phyloP scores from a whole-genome alignment of 2,329 filamentous ascomycete species.

The Arthroderma sp. region DNA sequence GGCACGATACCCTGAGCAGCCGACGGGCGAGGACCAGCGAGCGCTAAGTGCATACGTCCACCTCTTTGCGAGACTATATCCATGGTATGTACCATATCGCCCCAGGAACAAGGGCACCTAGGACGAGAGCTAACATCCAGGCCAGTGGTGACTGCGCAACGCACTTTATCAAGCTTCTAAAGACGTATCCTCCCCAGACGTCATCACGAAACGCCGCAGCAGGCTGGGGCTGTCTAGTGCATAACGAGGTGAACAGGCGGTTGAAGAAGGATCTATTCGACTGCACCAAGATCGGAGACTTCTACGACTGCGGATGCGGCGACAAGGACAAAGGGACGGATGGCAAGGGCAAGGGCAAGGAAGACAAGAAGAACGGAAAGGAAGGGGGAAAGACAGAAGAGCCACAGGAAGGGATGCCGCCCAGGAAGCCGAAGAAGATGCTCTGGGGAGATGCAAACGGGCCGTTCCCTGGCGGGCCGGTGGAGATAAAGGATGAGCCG shows the following conservation, averaged over 20 bases:
- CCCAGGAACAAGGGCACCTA: neutral
- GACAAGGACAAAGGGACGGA: neutral
- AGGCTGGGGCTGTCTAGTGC: conserved; percentile 54
- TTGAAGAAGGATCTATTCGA: conserved; percentile 51
- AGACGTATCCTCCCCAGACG: conserved; percentile 53
- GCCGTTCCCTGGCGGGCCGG: conserved; percentile 7
- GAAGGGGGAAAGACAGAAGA: conserved; percentile 18
- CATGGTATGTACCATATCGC: conserved; percentile 37
- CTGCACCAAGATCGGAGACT: conserved; percentile 53
- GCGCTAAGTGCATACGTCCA: conserved; percentile 50
- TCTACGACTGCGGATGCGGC: conserved; percentile 53
- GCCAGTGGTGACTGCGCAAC: conserved; percentile 51
- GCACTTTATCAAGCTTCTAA: conserved; percentile 50
- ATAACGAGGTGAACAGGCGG: conserved; percentile 54
- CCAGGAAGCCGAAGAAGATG: conserved; percentile 7
- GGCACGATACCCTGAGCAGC: conserved; percentile 52
- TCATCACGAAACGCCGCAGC: conserved; percentile 50
- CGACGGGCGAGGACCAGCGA: conserved; percentile 47
- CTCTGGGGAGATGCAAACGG: conserved; percentile 5
- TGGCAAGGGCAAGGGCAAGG: neutral
- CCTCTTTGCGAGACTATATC: conserved; percentile 53
- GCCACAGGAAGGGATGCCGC: conserved; percentile 1
- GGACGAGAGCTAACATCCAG: neutral
- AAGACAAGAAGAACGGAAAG: neutral
- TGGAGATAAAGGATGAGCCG: conserved; percentile 15